phyloP scores from a whole-genome alignment of 345 rosid species.

The Populus euphratica region DNA sequence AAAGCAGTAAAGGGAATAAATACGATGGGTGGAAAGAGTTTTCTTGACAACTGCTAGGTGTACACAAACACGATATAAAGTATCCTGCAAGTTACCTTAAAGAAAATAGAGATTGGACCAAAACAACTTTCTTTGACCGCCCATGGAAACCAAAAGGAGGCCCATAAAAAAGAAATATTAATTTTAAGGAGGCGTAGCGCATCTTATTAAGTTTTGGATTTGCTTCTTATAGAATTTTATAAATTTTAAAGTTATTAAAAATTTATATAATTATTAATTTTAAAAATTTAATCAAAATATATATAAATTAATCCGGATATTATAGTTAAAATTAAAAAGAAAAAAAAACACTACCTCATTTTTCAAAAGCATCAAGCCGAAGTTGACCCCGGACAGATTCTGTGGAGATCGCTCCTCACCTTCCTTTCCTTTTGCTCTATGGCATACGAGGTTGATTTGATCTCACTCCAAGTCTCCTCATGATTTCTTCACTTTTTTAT shows the following conservation, averaged over 20 bases:
- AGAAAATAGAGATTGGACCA: neutral
- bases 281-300: too few relatives aligned
- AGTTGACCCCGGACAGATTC: neutral
- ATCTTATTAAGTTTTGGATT: accelerated
- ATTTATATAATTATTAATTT: too few relatives aligned
- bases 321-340: too few relatives aligned
- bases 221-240: accelerated
- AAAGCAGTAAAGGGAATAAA: neutral
- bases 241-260: accelerated
- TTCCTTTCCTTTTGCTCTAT: neutral
- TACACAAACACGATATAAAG: neutral
- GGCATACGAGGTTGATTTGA: neutral
- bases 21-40: too few relatives aligned
- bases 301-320: too few relatives aligned
- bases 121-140: neutral
- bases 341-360: neutral
- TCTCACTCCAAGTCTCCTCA: neutral
- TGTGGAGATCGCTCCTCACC: neutral
- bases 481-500: neutral
- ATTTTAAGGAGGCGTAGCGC: accelerated
- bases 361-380: conserved; percentile 1
- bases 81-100: conserved; percentile 5
- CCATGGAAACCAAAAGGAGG: neutral
- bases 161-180: too few relatives aligned
- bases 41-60: too few relatives aligned